Percentiles rank a stretch among this genome's conserved stretches.
These are phyloP conservation scores for Lachnellula suecica DNA, from an alignment of 2,329 filamentous ascomycete species.

Conservation along the genomic window DNA sequence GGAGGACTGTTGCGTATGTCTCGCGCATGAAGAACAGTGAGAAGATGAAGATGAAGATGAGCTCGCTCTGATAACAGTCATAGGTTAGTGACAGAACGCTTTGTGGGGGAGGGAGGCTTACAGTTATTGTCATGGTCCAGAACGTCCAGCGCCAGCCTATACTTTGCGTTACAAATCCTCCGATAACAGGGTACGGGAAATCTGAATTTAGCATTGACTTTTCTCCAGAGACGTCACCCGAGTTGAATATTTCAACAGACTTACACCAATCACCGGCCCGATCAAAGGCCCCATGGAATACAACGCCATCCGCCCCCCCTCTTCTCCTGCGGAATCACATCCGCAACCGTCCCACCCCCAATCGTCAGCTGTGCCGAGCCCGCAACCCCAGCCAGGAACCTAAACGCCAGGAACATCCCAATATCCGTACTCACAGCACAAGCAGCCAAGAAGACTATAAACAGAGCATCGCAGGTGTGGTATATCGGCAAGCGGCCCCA, in stretches of 20 bases:
- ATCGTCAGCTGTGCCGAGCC: slow-evolving; percentile 56
- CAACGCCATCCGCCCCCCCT: slow-evolving; percentile 54
- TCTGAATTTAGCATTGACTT: too few relatives aligned
- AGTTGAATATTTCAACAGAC: too few relatives aligned
- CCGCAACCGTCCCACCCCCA: slow-evolving; percentile 36
- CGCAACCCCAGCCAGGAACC: slow-evolving; percentile 60
- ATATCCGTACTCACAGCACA: slow-evolving; percentile 49
- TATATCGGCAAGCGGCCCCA: slow-evolving; percentile 54
- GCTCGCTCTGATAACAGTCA: not conserved
- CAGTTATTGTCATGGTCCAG: slow-evolving; percentile 43
- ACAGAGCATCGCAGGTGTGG: slow-evolving; percentile 50
- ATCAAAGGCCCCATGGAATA: slow-evolving; percentile 42
- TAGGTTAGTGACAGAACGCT: not conserved
- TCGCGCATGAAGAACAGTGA: slow-evolving; percentile 34
- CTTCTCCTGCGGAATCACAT: slow-evolving; percentile 53
- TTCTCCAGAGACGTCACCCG: too few relatives aligned
- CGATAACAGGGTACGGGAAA: slow-evolving; percentile 48
- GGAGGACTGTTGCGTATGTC: slow-evolving; percentile 44
- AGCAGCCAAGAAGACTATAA: slow-evolving; percentile 38
- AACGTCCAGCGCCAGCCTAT: slow-evolving; percentile 53
- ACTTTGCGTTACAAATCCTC: slow-evolving; percentile 45
- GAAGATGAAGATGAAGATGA: too few relatives aligned
- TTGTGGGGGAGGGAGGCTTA: not conserved
- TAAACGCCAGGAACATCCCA: slow-evolving; percentile 51
- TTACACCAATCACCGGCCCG: slow-evolving; percentile 38